Evolutionary conservation across 164 flowering plant species (phyloP).

Genomic region (Tetracentron sinense): DNA sequence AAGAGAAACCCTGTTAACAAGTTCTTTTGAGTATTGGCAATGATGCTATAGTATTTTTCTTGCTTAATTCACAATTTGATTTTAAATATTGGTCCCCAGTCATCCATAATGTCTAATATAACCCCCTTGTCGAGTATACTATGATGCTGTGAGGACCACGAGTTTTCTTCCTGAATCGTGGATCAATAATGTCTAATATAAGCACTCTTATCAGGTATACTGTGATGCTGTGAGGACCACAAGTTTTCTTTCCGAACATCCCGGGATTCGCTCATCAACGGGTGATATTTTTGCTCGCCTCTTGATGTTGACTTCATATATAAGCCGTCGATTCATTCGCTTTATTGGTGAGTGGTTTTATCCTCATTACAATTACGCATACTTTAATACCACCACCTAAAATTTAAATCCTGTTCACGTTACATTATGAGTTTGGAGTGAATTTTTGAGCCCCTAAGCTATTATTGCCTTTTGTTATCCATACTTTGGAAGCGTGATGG

Average conservation of each 20-base stretch:
- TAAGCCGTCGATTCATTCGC: constrained; percentile 41
- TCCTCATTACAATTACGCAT: neutral
- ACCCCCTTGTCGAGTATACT: constrained; percentile 29
- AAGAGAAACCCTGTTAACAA: neutral
- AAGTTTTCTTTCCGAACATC: constrained; percentile 18
- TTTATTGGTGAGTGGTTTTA: constrained; percentile 56
- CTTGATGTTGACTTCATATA: constrained; percentile 43
- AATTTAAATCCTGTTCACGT: neutral
- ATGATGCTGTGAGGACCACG: constrained; percentile 23
- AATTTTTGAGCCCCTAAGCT: neutral
- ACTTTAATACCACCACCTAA: neutral
- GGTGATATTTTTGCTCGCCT: constrained; percentile 51
- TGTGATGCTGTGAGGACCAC: constrained; percentile 23
- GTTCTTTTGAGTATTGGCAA: neutral
- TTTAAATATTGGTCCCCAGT: constrained; percentile 7
- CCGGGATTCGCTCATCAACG: constrained; percentile 29
- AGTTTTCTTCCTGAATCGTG: constrained; percentile 15
- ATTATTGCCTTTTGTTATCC: neutral
- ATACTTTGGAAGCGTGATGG: constrained; percentile 6
- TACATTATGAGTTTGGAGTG: neutral
- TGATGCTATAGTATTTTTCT: neutral
- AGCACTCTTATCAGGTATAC: constrained; percentile 30
- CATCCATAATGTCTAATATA: constrained; percentile 13
- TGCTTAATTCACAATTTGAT: neutral
- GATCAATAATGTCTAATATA: constrained; percentile 12